phyloP scores from a whole-genome alignment of 805 yeast genomes.

The Geotrichum ghanense region DNA sequence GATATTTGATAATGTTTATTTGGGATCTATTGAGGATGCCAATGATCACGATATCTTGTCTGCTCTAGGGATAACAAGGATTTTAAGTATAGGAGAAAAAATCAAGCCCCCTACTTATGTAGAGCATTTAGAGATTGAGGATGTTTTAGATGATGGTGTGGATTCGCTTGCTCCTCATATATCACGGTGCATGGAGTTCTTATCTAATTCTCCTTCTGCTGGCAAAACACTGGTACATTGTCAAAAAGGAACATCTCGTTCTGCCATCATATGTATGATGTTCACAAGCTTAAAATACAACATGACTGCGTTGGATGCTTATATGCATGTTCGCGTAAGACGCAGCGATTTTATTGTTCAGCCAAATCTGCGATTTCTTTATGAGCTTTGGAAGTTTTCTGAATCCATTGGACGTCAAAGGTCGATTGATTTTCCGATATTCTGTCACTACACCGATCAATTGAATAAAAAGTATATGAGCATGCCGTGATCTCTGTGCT shows the following conservation, averaged over 20 bases:
- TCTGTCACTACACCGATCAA: neutral
- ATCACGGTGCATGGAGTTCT: neutral
- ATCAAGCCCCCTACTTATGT: neutral
- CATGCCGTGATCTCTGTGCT: neutral
- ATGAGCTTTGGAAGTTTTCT: neutral
- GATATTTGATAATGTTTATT: neutral
- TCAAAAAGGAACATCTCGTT: neutral
- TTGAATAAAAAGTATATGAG: neutral
- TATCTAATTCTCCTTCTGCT: neutral
- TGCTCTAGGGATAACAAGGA: neutral
- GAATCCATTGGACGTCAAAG: neutral
- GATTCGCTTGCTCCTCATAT: neutral
- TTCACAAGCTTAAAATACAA: neutral
- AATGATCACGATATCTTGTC: neutral
- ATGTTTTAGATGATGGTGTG: neutral
- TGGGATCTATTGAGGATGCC: neutral
- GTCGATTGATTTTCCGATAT: neutral
- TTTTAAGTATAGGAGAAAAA: neutral
- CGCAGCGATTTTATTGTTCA: neutral
- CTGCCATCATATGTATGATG: constrained; percentile 1
- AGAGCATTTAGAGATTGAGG: neutral
- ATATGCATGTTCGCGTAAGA: neutral
- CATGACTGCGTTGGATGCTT: neutral
- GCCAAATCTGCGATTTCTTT: neutral
- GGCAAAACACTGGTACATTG: neutral